These are phyloP conservation scores for Jackrogersella multiformis DNA, from an alignment of 495 filamentous ascomycete species.

Conservation along the genomic window DNA sequence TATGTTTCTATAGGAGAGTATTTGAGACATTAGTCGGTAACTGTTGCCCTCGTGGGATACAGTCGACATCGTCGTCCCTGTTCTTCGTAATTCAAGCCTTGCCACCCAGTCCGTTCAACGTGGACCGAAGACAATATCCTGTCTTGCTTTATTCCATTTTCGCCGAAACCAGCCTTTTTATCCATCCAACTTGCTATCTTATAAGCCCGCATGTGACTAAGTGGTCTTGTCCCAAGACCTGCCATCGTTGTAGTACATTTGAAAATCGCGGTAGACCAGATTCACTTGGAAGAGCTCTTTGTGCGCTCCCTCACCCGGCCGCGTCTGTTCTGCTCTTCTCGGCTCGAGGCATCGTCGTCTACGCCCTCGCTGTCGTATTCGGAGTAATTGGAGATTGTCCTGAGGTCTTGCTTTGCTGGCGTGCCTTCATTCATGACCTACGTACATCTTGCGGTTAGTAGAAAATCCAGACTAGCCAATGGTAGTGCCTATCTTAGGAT, in stretches of 20 bases:
- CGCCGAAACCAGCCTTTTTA: background rate
- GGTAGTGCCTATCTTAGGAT: background rate
- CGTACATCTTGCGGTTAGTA: background rate
- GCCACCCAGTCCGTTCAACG: background rate
- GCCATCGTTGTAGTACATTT: background rate
- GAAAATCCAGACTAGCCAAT: background rate
- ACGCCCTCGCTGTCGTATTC: slow-evolving; percentile 31
- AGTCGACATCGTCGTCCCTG: background rate
- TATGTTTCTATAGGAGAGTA: slow-evolving; percentile 18
- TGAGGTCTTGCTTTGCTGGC: slow-evolving; percentile 17
- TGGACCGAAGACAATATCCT: background rate
- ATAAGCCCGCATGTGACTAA: background rate
- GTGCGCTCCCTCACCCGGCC: slow-evolving; percentile 8
- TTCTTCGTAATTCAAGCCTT: background rate
- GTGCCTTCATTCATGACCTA: slow-evolving; percentile 40
- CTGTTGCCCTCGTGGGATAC: background rate
- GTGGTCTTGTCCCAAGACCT: background rate
- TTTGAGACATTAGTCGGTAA: slow-evolving; percentile 32
- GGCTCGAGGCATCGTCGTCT: slow-evolving; percentile 29
- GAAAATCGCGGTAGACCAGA: background rate
- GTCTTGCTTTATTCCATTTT: background rate
- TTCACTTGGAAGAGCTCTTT: slow-evolving; percentile 31
- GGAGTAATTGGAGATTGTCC: slow-evolving; percentile 10
- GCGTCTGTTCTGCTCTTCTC: slow-evolving; percentile 1
- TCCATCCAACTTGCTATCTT: background rate